Percentiles rank a stretch among this genome's conserved stretches.
These are phyloP conservation scores for Bacidia gigantensis DNA, from an alignment of 495 filamentous ascomycete species.

Conservation along the genomic window DNA sequence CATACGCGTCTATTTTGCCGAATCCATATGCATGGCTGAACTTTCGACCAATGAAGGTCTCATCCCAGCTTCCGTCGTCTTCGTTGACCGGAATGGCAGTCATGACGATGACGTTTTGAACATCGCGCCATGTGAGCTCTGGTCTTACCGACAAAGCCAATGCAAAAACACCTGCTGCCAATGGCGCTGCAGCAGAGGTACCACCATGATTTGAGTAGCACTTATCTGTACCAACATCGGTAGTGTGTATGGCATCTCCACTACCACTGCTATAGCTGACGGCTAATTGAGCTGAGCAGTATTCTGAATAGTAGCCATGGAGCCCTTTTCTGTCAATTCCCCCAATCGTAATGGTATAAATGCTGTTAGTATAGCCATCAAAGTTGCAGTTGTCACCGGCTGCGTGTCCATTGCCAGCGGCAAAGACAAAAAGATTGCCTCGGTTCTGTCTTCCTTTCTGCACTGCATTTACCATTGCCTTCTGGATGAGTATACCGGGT, in stretches of 20 bases:
- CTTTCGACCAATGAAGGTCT: conserved; percentile 61
- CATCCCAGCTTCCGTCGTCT: conserved; percentile 63
- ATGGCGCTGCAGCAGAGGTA: conserved; percentile 89
- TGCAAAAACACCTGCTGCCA: conserved; percentile 85
- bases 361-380: conserved; percentile 97
- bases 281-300: conserved; percentile 86
- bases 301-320: conserved; percentile 89
- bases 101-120: conserved; percentile 80
- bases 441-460: conserved; percentile 71
- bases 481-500: conserved; percentile 74
- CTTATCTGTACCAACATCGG: conserved; percentile 72
- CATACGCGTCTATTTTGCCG: conserved; percentile 81
- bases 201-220: conserved; percentile 76
- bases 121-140: conserved; percentile 82
- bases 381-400: conserved; percentile 96
- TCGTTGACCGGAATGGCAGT: conserved; percentile 71
- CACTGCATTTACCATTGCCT: conserved; percentile 81
- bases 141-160: conserved; percentile 78
- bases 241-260: conserved; percentile 83
- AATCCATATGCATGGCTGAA: conserved; percentile 93
- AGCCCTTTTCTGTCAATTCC: conserved; percentile 74
- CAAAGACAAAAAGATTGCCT: conserved; percentile 95
- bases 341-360: conserved; percentile 94
- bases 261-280: conserved; percentile 93
- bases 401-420: conserved; percentile 85